Percentiles rank a stretch among this genome's conserved stretches.
Evolutionary conservation across 2,329 filamentous ascomycete genomes (phyloP).

Genomic region (Talaromyces amestolkiae): DNA sequence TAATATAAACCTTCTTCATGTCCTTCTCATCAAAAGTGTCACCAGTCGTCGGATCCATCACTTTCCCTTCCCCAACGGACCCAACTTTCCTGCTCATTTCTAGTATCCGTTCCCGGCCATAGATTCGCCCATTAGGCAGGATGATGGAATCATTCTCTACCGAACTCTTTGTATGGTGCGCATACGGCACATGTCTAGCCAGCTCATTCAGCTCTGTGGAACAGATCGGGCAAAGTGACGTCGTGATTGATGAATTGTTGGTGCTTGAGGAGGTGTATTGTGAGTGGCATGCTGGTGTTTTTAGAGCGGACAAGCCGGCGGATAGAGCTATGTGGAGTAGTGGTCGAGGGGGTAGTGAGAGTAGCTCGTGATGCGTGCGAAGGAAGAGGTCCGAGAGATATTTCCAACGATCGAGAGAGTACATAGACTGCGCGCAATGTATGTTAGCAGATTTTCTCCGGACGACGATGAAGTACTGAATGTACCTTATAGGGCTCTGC

Average conservation of each 20-base stretch:
- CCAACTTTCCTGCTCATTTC: conserved; percentile 78
- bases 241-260: conserved; percentile 57
- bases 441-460: background rate
- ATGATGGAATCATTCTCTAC: conserved; percentile 85
- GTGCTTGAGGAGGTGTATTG: conserved; percentile 56
- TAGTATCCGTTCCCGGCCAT: conserved; percentile 70
- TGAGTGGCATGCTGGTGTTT: conserved; percentile 90
- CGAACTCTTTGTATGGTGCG: conserved; percentile 89
- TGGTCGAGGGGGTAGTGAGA: conserved; percentile 76
- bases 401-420: conserved; percentile 69
- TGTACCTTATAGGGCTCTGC: conserved; percentile 60
- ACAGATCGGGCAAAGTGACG: conserved; percentile 90
- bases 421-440: conserved; percentile 59
- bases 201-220: conserved; percentile 92
- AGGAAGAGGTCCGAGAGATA: conserved; percentile 78
- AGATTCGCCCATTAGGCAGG: conserved; percentile 82
- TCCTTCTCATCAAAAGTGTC: conserved; percentile 61
- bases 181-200: conserved; percentile 84
- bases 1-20: conserved; percentile 88
- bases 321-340: conserved; percentile 87
- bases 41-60: conserved; percentile 77
- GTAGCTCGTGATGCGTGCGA: conserved; percentile 78
- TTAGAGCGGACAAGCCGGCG: conserved; percentile 88
- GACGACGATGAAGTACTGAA: background rate
- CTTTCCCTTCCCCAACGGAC: conserved; percentile 55